Evolutionary conservation across 306 rosid genomes (phyloP), one percentile per base, ranked within the genome.

Genomic region (Quercus suber): DNA sequence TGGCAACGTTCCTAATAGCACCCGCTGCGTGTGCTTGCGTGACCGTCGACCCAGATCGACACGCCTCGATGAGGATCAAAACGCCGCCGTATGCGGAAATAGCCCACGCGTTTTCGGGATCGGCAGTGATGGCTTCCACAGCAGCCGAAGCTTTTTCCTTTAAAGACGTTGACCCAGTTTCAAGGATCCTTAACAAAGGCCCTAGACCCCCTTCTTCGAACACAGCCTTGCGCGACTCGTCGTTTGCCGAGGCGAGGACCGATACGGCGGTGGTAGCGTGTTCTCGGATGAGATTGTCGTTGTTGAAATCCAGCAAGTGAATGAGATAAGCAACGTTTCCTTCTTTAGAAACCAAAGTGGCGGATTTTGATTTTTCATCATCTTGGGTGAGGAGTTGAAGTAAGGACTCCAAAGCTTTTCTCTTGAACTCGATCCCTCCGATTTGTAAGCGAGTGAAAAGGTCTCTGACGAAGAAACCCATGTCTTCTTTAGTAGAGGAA

Each of bases 161-260:
- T 28, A 86, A 45, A 8, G 55, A 25, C 78, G 73, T 73, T 3
- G 88, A 71, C 58, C 86, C 89, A 0, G 88, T 76, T 69, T 88
- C 91, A 19, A 88, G 74, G 11, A 86, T 74, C 69, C 88, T 71
- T 30, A 88, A 75, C 73, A 88, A 45, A 1, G 89, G 89, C 7
- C 89, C 91, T 60, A 88, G 56, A 15, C 82, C 88, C 25, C 91
- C 91, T 81, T 83, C 91, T 61, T 88, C 91, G 56, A 88, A 88
- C 51, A 86, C 87, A 28, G 68, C 49, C 77, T 67, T 82, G 41
- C 86, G 70, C 35, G 89, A 84, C 74, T 79, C 88, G 14, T 86
- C 86, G 80, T 82, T 80, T 8, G 80, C 80, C 14, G 87, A 78
- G 33, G 91, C 84, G 3, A 88, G 81, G 55, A 82, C 68, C 2